A percentile compares a stretch with the other conserved stretches of the same genome.
Evolutionary conservation across 1,284 basidiomycete genomes (phyloP).

Genomic region (Boletus coffeatus): DNA sequence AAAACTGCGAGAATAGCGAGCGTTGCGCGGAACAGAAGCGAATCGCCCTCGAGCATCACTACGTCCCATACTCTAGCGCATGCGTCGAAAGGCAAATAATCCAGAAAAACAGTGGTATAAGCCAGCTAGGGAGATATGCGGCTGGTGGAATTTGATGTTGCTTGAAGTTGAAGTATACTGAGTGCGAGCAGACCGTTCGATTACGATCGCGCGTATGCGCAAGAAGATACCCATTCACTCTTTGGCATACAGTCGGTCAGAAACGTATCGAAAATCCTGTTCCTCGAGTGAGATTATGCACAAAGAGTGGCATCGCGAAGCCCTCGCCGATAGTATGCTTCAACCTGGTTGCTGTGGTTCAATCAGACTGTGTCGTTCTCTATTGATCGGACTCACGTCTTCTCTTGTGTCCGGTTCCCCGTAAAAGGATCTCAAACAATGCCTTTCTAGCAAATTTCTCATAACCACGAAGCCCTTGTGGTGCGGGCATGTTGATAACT

Average conservation of each 20-base stretch:
- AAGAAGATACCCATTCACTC: slow-evolving; percentile 43
- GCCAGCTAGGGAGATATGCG: slow-evolving; percentile 75
- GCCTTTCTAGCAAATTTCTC: slow-evolving; percentile 84
- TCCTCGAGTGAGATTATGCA: slow-evolving; percentile 16
- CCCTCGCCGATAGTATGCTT: slow-evolving; percentile 64
- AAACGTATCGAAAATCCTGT: slow-evolving; percentile 87
- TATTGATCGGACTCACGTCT: slow-evolving; percentile 56
- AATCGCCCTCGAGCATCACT: slow-evolving; percentile 80
- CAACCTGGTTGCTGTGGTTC: slow-evolving; percentile 47
- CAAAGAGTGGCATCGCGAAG: background rate
- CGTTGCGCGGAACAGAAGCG: slow-evolving; percentile 79
- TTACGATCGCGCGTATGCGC: slow-evolving; percentile 1
- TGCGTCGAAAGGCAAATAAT: slow-evolving; percentile 85
- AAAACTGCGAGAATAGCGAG: slow-evolving; percentile 82
- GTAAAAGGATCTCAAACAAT: slow-evolving; percentile 84
- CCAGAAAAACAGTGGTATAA: slow-evolving; percentile 74
- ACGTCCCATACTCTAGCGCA: slow-evolving; percentile 90
- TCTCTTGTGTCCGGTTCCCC: slow-evolving; percentile 63
- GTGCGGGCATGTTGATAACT: slow-evolving; percentile 77
- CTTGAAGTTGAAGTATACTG: slow-evolving; percentile 94
- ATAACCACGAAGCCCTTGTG: slow-evolving; percentile 83
- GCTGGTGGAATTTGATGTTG: slow-evolving; percentile 82
- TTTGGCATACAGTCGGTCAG: slow-evolving; percentile 94
- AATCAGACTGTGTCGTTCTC: slow-evolving; percentile 23
- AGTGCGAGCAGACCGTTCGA: slow-evolving; percentile 3